Evolutionary conservation across 2,329 filamentous ascomycete species (phyloP), one percentile per base, ranked within the genome.

Genomic region (Fusarium tanahbumbuense): DNA sequence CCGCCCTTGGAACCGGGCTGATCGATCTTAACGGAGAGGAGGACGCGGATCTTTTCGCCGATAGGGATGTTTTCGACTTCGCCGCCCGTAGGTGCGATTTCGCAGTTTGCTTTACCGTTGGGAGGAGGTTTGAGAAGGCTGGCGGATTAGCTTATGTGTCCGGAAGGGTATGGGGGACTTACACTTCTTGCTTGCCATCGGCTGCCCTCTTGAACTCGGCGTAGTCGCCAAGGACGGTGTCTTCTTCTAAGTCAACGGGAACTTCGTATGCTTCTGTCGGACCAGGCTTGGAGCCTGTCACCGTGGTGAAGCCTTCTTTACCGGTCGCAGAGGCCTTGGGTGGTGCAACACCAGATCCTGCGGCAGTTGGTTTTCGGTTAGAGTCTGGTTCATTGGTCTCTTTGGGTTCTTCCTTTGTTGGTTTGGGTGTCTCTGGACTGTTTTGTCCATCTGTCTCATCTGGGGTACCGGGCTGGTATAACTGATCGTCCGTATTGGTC

Each of bases 91-190:
- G 60, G 57, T 0, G 60, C 47, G 0, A 63, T 37, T 8, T 62
- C 58, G 41, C 57, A 62, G 12, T 40, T 63, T 27, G 60, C 60
- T 34, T 28, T 37, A 2, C 30, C n/a, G 13, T 62, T 62, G 23
- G 60, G 41, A 8, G 60, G 60, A 3, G 60, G 57, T 11, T 63
- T 62, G 20, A 63, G 60, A 4, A 62, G 7, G 2, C 60, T 63
- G 7, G 10, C 6, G 5, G 5, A 1, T 63, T 7, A 57, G 32
- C 16, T 9, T 22, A 0, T 5, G 5, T 12, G 3, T 0, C 1
- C 5, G 5, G 8, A 3, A 1, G 8, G 5, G 5, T 7, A 1
- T 2, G 12, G 13, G 8, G 2, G 5, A n/a, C 60, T 41, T 56
- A 63, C 60, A 63, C 41, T 5, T 28, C 47, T 12, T 53, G 32